Conservation (phyloP, 2,329 filamentous ascomycete species). For the Neofusicoccum parvum region DNA sequence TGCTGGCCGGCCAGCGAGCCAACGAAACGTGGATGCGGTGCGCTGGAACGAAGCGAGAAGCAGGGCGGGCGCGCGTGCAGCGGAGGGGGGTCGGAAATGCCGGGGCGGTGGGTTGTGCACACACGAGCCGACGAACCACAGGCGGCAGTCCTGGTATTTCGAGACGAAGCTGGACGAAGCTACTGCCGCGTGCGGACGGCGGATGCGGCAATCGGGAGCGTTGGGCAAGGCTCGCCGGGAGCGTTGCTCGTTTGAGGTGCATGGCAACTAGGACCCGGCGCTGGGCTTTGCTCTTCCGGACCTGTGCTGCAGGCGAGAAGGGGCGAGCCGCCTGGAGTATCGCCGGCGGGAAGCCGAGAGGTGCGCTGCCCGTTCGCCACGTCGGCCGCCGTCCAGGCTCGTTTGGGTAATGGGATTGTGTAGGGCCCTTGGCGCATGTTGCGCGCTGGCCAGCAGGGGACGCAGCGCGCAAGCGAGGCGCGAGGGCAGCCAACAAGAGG, state of each 20-base stretch:
- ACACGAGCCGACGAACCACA: slow-evolving; percentile 6
- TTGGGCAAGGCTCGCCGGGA: slow-evolving; percentile 12
- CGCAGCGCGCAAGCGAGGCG: slow-evolving; percentile 1
- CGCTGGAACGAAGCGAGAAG: slow-evolving; percentile 12
- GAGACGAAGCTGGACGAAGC: neutral
- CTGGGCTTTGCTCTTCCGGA: slow-evolving; percentile 16
- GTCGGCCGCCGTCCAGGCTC: slow-evolving; percentile 15
- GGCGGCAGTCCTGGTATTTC: neutral
- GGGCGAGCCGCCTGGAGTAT: slow-evolving; percentile 13
- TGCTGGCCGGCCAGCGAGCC: neutral
- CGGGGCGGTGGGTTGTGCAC: slow-evolving; percentile 4
- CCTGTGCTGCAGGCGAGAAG: slow-evolving; percentile 18
- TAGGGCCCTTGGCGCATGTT: slow-evolving; percentile 12
- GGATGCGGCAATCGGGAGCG: slow-evolving; percentile 13
- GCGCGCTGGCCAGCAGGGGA: slow-evolving; percentile 15
- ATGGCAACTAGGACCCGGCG: slow-evolving; percentile 5
- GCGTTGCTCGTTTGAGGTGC: slow-evolving; percentile 15
- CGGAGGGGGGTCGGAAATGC: neutral
- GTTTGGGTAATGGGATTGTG: slow-evolving; percentile 19
- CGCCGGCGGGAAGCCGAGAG: slow-evolving; percentile 19
- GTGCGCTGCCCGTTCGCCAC: slow-evolving; percentile 13
- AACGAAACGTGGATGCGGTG: neutral
- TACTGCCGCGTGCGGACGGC: neutral
- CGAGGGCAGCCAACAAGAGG: slow-evolving; percentile 4
- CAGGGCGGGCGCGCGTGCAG: neutral